Percentiles rank a stretch among this genome's conserved stretches.
phyloP scores from a whole-genome alignment of 176 grass and related monocot species.

The Oryza rufipogon region DNA sequence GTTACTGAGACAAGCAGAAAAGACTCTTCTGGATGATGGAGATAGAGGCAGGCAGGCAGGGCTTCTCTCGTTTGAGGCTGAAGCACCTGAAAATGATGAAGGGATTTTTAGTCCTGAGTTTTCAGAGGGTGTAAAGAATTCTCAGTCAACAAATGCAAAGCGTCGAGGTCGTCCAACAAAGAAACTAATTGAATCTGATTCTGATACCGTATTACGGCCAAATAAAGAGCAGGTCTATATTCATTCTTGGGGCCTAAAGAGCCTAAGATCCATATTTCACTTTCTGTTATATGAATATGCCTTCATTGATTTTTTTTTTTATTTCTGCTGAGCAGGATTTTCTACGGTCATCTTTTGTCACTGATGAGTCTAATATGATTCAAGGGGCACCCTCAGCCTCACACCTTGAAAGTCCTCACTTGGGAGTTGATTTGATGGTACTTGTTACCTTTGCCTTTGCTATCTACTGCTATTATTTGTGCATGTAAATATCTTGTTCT shows the following conservation, averaged over 20 bases:
- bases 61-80: conserved; percentile 79
- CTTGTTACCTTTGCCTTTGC: conserved; percentile 42
- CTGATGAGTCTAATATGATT: conserved; percentile 56
- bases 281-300: conserved; percentile 12
- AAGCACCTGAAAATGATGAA: conserved; percentile 69
- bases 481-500: conserved; percentile 21
- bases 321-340: conserved; percentile 65
- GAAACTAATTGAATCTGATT: conserved; percentile 64
- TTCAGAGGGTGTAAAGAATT: conserved; percentile 59
- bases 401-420: conserved; percentile 63
- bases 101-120: conserved; percentile 52
- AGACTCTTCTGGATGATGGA: conserved; percentile 70
- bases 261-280: conserved; percentile 16
- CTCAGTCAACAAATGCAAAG: conserved; percentile 61
- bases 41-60: conserved; percentile 60
- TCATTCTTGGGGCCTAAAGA: conserved; percentile 7
- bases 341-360: conserved; percentile 70
- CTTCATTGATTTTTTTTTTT: conserved; percentile 19
- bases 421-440: conserved; percentile 78
- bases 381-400: conserved; percentile 48
- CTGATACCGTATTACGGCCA: conserved; percentile 50
- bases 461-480: conserved; percentile 27
- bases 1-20: conserved; percentile 82
- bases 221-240: conserved; percentile 76
- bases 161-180: conserved; percentile 66